Percentiles rank a stretch among this genome's conserved stretches.
phyloP scores from a whole-genome alignment of 225 moss, liverwort and hornwort species.

The Polytrichum formosum region DNA sequence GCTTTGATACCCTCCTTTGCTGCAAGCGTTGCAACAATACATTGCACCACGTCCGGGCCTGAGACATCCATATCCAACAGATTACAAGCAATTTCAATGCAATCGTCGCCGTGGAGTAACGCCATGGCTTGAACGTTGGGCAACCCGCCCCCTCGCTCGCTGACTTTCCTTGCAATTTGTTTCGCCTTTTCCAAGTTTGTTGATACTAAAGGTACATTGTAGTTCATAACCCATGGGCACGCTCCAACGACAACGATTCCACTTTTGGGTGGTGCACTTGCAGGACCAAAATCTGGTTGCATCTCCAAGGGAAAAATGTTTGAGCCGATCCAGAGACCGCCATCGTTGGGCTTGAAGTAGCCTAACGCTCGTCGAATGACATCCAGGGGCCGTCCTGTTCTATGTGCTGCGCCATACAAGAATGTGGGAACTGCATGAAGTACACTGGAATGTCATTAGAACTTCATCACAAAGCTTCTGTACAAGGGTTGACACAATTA shows the following conservation, averaged over 20 bases:
- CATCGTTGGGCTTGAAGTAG: slow-evolving; percentile 59
- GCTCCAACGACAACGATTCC: slow-evolving; percentile 90
- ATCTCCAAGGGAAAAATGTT: slow-evolving; percentile 40
- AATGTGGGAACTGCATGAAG: slow-evolving; percentile 78
- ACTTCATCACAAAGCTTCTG: no score
- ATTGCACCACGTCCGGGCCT: slow-evolving; percentile 58
- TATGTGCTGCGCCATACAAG: slow-evolving; percentile 78
- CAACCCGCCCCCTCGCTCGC: slow-evolving; percentile 82
- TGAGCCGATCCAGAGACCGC: slow-evolving; percentile 68
- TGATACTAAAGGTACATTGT: slow-evolving; percentile 70
- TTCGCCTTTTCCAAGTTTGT: slow-evolving; percentile 42
- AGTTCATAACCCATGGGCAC: slow-evolving; percentile 92
- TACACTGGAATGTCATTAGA: neutral
- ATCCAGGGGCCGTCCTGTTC: slow-evolving; percentile 50
- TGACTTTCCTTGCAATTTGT: slow-evolving; percentile 63
- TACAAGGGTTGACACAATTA: no score
- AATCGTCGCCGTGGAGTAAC: slow-evolving; percentile 58
- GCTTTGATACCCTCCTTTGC: slow-evolving; percentile 38
- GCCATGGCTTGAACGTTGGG: slow-evolving; percentile 91
- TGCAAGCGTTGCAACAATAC: slow-evolving; percentile 47
- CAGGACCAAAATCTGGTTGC: slow-evolving; percentile 75
- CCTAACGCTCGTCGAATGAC: slow-evolving; percentile 72
- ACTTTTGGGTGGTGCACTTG: slow-evolving; percentile 42
- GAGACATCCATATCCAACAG: slow-evolving; percentile 59
- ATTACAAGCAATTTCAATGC: slow-evolving; percentile 91